Evolutionary conservation across 306 rosid species (phyloP).

Genomic region (Astragalus membranaceus): DNA sequence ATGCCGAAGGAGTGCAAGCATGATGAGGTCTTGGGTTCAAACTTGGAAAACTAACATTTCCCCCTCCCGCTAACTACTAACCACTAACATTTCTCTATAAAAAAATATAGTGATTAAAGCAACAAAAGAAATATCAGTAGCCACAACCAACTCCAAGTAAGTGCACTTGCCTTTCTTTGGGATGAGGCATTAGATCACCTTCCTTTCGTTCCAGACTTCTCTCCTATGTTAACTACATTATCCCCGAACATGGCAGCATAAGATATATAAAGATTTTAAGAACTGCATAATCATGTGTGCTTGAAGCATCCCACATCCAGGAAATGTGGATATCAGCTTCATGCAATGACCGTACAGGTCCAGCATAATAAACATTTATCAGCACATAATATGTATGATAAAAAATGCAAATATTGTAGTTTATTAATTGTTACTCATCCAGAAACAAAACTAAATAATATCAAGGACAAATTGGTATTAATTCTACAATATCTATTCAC

Average conservation of each 20-base stretch:
- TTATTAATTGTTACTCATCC: no score
- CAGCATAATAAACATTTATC: neutral
- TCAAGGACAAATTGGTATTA: neutral
- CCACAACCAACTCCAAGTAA: constrained; percentile 3
- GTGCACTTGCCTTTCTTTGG: constrained; percentile 42
- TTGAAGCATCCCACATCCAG: neutral
- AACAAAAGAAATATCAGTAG: constrained; percentile 1
- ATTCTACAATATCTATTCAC: neutral
- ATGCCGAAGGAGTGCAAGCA: no score
- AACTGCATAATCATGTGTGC: constrained; percentile 4
- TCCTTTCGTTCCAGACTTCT: constrained; percentile 29
- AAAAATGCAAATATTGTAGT: neutral
- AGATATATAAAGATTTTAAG: constrained; percentile 9
- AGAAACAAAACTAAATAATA: neutral
- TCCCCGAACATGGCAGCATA: constrained; percentile 38
- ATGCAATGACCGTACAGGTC: no score
- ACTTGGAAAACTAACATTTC: no score
- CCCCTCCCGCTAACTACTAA: no score
- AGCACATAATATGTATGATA: neutral
- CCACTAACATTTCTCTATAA: no score
- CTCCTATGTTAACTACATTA: constrained; percentile 25
- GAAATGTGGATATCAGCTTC: neutral
- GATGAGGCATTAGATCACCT: constrained; percentile 16
- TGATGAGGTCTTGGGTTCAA: no score
- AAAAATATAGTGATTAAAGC: no score